These are phyloP conservation scores for Geotrichum aggregatum DNA, from an alignment of 1,139 yeast genomes.

Conservation along the genomic window DNA sequence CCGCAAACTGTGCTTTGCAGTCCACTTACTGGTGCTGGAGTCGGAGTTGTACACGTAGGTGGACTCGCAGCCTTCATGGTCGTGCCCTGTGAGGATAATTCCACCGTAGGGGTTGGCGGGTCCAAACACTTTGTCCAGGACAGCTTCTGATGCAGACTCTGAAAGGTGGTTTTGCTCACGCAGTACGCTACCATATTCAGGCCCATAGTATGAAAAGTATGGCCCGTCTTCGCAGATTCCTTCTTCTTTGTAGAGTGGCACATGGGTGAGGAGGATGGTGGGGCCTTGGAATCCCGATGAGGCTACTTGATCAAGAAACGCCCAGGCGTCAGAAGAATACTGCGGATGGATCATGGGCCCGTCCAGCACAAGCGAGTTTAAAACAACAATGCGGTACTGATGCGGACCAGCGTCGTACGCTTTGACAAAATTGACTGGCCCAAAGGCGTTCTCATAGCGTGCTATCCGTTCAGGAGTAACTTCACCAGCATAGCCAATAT, in stretches of 20 bases:
- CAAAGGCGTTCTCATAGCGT: conserved; percentile 68
- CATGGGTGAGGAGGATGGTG: conserved; percentile 80
- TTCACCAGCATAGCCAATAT: conserved; percentile 93
- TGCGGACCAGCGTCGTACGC: conserved; percentile 44
- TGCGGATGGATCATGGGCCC: conserved; percentile 84
- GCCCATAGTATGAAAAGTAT: conserved; percentile 57
- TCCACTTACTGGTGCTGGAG: conserved; percentile 25
- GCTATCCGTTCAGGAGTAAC: conserved; percentile 88
- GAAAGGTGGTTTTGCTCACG: conserved; percentile 86
- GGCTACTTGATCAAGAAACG: conserved; percentile 55
- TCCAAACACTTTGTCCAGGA: conserved; percentile 65
- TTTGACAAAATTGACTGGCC: conserved; percentile 71
- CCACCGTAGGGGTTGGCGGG: conserved; percentile 48
- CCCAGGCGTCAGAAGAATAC: conserved; percentile 64
- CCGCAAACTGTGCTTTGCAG: conserved; percentile 1
- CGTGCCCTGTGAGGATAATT: conserved; percentile 87
- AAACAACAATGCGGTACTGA: conserved; percentile 79
- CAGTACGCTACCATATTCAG: conserved; percentile 52
- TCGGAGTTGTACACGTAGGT: conserved; percentile 47
- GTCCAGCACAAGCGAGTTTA: conserved; percentile 78
- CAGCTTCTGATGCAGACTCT: conserved; percentile 58
- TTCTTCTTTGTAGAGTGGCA: conserved; percentile 75
- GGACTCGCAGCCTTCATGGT: conserved; percentile 84
- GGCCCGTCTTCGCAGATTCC: conserved; percentile 91
- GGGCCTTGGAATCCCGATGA: conserved; percentile 63